Evolutionary conservation across 768 basidiomycete genomes (phyloP).

Genomic region (Leccinum uliginosum): DNA sequence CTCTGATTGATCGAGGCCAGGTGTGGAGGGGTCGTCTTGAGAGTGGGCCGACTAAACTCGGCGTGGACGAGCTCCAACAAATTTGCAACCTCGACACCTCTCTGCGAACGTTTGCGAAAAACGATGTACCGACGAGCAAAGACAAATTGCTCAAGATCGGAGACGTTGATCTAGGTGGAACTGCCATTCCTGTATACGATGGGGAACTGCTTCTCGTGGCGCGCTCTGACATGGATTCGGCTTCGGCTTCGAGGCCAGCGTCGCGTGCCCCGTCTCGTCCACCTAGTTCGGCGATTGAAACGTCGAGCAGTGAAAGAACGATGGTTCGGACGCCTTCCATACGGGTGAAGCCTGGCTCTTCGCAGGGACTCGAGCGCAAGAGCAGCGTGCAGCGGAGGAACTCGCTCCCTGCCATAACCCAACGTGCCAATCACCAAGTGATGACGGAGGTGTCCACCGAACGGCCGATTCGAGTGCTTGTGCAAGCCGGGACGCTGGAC

Average conservation of each 20-base stretch:
- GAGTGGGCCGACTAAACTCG: slow-evolving; percentile 44
- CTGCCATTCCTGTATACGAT: slow-evolving; percentile 67
- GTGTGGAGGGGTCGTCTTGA: slow-evolving; percentile 67
- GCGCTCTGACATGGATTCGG: slow-evolving; percentile 45
- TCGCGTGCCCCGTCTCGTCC: slow-evolving; percentile 68
- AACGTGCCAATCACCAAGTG: slow-evolving; percentile 52
- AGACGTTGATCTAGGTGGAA: slow-evolving; percentile 53
- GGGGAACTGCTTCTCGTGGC: slow-evolving; percentile 73
- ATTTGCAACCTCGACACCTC: slow-evolving; percentile 51
- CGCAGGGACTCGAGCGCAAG: slow-evolving; percentile 71
- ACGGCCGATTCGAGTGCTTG: slow-evolving; percentile 67
- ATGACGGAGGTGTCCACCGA: slow-evolving; percentile 63
- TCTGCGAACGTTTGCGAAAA: slow-evolving; percentile 28
- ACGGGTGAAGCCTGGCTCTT: slow-evolving; percentile 68
- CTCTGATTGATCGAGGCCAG: slow-evolving; percentile 63
- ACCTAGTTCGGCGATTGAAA: slow-evolving; percentile 55
- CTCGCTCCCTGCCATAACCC: slow-evolving; percentile 74
- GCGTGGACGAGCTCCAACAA: slow-evolving; percentile 55
- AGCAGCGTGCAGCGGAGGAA: slow-evolving; percentile 68
- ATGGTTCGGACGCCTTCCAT: slow-evolving; percentile 67
- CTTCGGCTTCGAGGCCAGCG: slow-evolving; percentile 48
- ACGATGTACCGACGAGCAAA: slow-evolving; percentile 15
- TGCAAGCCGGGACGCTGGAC: slow-evolving; percentile 76
- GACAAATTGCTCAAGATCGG: slow-evolving; percentile 34
- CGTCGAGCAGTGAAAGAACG: slow-evolving; percentile 34